Percentiles rank a stretch among this genome's conserved stretches.
Evolutionary conservation across 1,284 basidiomycete genomes (phyloP).

Genomic region (Pascua sp.): DNA sequence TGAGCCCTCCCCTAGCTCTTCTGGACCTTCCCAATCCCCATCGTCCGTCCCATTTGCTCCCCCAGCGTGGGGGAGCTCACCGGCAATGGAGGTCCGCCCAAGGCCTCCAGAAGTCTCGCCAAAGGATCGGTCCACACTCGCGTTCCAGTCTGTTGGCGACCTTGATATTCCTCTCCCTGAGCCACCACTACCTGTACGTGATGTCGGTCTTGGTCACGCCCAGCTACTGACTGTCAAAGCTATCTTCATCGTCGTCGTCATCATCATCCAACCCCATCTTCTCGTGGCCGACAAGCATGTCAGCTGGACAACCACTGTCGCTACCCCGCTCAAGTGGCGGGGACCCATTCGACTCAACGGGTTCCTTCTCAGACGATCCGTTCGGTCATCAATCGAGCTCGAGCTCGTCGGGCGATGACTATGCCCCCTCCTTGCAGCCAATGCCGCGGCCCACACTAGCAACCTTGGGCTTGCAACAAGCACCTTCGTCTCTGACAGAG

Average conservation of each 20-base stretch:
- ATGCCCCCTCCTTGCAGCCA: not conserved
- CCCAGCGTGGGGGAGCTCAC: no score
- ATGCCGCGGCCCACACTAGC: no score
- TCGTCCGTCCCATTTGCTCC: not conserved
- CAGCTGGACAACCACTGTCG: no score
- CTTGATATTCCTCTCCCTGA: not conserved
- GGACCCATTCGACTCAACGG: slow-evolving; percentile 37
- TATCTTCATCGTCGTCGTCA: slow-evolving; percentile 36
- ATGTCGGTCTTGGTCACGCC: not conserved
- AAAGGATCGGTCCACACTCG: slow-evolving; percentile 1
- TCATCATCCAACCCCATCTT: slow-evolving; percentile 31
- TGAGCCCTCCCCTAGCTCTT: slow-evolving; percentile 1
- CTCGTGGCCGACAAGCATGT: slow-evolving; percentile 20
- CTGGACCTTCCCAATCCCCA: slow-evolving; percentile 1
- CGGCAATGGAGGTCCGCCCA: not conserved
- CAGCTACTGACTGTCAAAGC: slow-evolving; percentile 11
- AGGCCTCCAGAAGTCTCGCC: slow-evolving; percentile 7
- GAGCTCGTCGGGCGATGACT: slow-evolving; percentile 17
- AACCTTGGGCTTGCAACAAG: not conserved
- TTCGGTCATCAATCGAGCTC: slow-evolving; percentile 24
- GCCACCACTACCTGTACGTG: not conserved
- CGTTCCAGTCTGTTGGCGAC: not conserved
- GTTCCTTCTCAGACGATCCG: slow-evolving; percentile 37
- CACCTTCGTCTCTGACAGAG: not conserved
- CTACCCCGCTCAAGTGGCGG: no score